Conservation (phyloP, 2,329 filamentous ascomycete species). For the Penicillium griseofulvum region DNA sequence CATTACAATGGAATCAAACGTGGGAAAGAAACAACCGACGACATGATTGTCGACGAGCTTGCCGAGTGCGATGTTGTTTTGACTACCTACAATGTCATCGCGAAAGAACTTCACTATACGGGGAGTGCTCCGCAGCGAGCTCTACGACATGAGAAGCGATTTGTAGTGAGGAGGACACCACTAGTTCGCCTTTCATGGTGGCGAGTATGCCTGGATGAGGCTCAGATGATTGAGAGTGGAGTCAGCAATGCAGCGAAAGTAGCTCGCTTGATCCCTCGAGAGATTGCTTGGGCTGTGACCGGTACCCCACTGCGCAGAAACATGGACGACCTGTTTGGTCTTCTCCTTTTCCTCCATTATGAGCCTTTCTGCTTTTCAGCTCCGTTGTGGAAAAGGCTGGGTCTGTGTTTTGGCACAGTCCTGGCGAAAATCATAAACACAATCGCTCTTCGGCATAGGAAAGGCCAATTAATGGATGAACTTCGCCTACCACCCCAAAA, state of each 20-base stretch:
- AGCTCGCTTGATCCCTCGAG: constrained; percentile 73
- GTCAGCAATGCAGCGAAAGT: constrained; percentile 79
- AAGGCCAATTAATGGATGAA: constrained; percentile 74
- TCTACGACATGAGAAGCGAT: constrained; percentile 62
- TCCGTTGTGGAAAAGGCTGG: constrained; percentile 67
- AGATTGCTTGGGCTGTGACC: constrained; percentile 88
- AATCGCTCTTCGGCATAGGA: constrained; percentile 81
- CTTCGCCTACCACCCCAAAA: constrained; percentile 77
- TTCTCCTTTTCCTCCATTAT: constrained; percentile 77
- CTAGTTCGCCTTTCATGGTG: constrained; percentile 83
- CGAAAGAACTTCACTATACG: constrained; percentile 76
- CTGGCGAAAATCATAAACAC: constrained; percentile 68
- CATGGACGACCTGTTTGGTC: constrained; percentile 72
- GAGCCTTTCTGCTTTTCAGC: constrained; percentile 68
- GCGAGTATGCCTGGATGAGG: constrained; percentile 67
- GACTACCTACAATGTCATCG: constrained; percentile 68
- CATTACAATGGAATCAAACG: constrained; percentile 57
- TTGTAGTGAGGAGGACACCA: constrained; percentile 68
- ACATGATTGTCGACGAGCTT: constrained; percentile 49
- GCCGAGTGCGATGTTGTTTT: constrained; percentile 56
- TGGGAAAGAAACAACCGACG: constrained; percentile 33
- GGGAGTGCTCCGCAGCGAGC: constrained; percentile 67
- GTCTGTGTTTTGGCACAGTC: constrained; percentile 57
- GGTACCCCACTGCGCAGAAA: constrained; percentile 85
- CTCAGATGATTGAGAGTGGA: constrained; percentile 91